Conservation (phyloP, 2,329 filamentous ascomycete genomes). For the Fusarium napiforme region DNA sequence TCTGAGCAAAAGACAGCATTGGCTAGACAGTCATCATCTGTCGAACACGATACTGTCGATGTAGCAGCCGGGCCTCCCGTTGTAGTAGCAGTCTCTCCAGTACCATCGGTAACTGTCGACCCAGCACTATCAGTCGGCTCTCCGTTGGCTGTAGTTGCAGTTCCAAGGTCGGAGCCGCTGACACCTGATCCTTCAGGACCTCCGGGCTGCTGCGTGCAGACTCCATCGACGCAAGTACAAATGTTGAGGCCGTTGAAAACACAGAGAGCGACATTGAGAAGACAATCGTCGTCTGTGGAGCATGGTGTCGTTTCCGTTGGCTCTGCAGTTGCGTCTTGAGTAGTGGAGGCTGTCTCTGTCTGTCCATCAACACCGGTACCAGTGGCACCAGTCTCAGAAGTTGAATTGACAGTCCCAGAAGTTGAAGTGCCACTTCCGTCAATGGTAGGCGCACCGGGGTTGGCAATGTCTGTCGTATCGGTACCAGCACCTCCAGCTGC, state of each 20-base stretch:
- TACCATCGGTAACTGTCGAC: background rate
- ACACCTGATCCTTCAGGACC: background rate
- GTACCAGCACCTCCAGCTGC: background rate
- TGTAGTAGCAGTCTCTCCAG: background rate
- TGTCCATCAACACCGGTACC: background rate
- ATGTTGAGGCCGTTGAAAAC: background rate
- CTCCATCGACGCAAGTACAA: slow-evolving; percentile 6
- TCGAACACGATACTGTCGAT: background rate
- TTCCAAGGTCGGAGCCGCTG: background rate
- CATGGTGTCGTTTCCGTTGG: background rate
- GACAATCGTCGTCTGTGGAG: slow-evolving; percentile 7
- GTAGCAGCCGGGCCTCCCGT: background rate
- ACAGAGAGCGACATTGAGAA: slow-evolving; percentile 1
- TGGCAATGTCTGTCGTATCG: background rate
- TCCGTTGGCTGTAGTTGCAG: background rate
- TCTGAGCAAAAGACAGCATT: background rate
- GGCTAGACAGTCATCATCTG: background rate
- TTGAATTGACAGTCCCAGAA: background rate
- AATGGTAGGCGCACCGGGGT: background rate
- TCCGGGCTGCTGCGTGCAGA: slow-evolving; percentile 13
- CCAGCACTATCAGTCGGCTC: background rate
- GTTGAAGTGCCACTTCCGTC: background rate
- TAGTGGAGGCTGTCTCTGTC: background rate
- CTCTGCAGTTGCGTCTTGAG: background rate
- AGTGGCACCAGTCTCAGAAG: background rate